These are phyloP conservation scores for Corymbia calophylla DNA, from an alignment of 441 rosid genomes.

Conservation along the genomic window DNA sequence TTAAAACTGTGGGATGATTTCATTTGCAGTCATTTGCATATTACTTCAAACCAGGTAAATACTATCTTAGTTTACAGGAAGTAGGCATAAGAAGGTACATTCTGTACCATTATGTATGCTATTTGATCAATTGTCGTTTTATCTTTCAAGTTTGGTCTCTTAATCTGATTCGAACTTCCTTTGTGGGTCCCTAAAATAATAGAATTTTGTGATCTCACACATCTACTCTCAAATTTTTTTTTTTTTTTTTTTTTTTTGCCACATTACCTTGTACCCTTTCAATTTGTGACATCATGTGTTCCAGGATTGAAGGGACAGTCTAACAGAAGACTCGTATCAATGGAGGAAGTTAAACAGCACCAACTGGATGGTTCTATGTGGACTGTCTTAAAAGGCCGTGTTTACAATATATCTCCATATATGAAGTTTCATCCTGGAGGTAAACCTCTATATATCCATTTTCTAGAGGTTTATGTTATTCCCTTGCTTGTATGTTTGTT, in stretches of 20 bases:
- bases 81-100: neutral
- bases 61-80: neutral
- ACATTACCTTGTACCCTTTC: neutral
- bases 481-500: neutral
- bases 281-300: neutral
- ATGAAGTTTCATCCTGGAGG: conserved; percentile 99
- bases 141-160: neutral
- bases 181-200: neutral
- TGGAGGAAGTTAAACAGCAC: conserved; percentile 74
- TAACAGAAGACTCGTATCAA: conserved; percentile 60
- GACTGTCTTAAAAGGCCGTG: conserved; percentile 88
- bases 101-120: neutral
- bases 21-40: neutral
- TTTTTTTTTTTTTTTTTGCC: neutral
- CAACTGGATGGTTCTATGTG: conserved; percentile 77
- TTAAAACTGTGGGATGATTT: neutral
- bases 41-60: neutral
- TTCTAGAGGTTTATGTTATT: neutral
- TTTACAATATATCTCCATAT: conserved; percentile 81
- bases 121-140: neutral
- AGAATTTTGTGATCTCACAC: neutral
- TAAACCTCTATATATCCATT: neutral
- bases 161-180: neutral
- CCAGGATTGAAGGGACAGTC: conserved; percentile 80
- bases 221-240: neutral